Percentiles rank a stretch among this genome's conserved stretches.
Conservation (phyloP, 2,329 filamentous ascomycete genomes). For the Fusarium sp. region DNA sequence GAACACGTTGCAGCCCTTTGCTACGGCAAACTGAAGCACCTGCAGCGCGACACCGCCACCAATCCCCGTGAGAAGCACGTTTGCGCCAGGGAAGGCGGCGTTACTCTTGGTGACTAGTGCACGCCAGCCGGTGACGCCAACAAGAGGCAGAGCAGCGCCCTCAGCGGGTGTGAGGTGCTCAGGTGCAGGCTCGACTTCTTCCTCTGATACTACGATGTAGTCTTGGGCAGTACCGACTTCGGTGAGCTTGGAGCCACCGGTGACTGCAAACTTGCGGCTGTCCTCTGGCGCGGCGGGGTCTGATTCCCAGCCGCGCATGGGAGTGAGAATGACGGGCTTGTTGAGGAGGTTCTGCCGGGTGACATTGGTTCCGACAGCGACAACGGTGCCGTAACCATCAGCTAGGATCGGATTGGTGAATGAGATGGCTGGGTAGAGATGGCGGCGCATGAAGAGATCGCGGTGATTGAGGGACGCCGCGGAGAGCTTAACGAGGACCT, state of each 20-base stretch:
- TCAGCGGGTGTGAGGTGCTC: slow-evolving; percentile 79
- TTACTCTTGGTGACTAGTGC: slow-evolving; percentile 85
- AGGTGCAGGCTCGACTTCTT: slow-evolving; percentile 83
- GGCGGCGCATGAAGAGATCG: slow-evolving; percentile 93
- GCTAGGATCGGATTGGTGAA: slow-evolving; percentile 85
- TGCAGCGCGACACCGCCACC: slow-evolving; percentile 92
- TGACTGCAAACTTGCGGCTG: slow-evolving; percentile 69
- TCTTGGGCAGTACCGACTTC: slow-evolving; percentile 81
- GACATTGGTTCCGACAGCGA: slow-evolving; percentile 69
- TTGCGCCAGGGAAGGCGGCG: slow-evolving; percentile 74
- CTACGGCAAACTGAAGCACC: slow-evolving; percentile 84
- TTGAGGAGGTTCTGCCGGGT: slow-evolving; percentile 60
- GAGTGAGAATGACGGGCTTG: slow-evolving; percentile 83
- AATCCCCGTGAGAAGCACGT: slow-evolving; percentile 90
- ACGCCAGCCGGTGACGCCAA: slow-evolving; percentile 90
- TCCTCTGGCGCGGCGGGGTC: slow-evolving; percentile 82
- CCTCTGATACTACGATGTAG: slow-evolving; percentile 76
- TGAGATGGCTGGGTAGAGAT: slow-evolving; percentile 88
- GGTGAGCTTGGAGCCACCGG: slow-evolving; percentile 77
- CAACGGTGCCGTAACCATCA: slow-evolving; percentile 85
- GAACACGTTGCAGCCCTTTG: slow-evolving; percentile 81
- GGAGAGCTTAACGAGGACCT: slow-evolving; percentile 82
- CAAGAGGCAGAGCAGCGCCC: slow-evolving; percentile 87
- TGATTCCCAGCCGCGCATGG: slow-evolving; percentile 82
- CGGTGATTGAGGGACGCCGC: slow-evolving; percentile 94